A percentile compares a stretch with the other conserved stretches of the same genome.
These are phyloP conservation scores for Aspergillus sergii DNA, from an alignment of 2,329 filamentous ascomycete species.

Conservation along the genomic window DNA sequence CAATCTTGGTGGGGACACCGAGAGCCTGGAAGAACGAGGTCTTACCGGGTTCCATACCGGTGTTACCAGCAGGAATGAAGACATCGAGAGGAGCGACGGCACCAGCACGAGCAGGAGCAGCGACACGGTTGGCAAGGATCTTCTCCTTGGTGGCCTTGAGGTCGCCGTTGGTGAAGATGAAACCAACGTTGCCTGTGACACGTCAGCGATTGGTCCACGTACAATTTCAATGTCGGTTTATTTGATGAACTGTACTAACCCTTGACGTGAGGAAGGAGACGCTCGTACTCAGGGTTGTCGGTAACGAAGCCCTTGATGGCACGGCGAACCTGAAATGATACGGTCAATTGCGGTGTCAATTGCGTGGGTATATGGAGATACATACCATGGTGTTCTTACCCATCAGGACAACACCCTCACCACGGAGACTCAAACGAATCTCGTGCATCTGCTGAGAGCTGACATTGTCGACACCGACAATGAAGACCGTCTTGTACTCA, in stretches of 20 bases:
- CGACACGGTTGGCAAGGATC: conserved; percentile 96
- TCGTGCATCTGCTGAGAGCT: conserved; percentile 99
- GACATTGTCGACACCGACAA: conserved; percentile 99
- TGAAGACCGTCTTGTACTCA: conserved; percentile 97
- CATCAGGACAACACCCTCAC: conserved; percentile 94
- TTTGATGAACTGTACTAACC: conserved; percentile 47
- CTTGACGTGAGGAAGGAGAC: conserved; percentile 91
- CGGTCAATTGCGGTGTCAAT: conserved; percentile 10
- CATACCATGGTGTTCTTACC: conserved; percentile 99
- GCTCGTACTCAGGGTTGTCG: conserved; percentile 97
- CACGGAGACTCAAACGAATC: conserved; percentile 90
- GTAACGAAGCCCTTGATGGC: conserved; percentile 90
- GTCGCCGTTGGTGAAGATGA: conserved; percentile 99
- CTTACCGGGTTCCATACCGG: conserved; percentile 99
- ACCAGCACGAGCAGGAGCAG: conserved; percentile 96
- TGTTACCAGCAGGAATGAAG: conserved; percentile 96
- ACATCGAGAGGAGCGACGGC: conserved; percentile 92
- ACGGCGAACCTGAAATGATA: conserved; percentile 72
- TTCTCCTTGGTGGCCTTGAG: conserved; percentile 91
- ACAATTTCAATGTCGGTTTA: neutral
- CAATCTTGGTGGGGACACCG: conserved; percentile 99
- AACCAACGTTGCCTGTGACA: conserved; percentile 84
- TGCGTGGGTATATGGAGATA: conserved; percentile 6
- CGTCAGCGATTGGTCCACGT: conserved; percentile 6
- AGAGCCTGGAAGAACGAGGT: conserved; percentile 99